A percentile compares a stretch with the other conserved stretches of the same genome.
phyloP scores from a whole-genome alignment of 1,284 basidiomycete species.

The Termitomyces sp. region DNA sequence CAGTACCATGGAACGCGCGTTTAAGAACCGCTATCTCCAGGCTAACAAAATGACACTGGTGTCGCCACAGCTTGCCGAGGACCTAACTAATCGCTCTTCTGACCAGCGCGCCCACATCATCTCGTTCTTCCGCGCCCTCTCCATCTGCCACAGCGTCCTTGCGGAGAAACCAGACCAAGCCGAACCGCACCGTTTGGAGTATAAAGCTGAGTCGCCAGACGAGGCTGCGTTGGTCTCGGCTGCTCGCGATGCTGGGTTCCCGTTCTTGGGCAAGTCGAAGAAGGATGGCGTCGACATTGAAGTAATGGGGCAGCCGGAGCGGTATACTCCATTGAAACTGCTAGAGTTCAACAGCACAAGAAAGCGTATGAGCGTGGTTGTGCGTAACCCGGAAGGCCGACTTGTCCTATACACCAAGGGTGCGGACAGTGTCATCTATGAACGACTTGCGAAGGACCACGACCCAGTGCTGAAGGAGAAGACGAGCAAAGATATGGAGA shows the following conservation, averaged over 20 bases:
- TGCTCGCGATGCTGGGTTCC: conserved; percentile 90
- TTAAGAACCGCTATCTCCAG: conserved; percentile 89
- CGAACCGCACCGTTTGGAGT: conserved; percentile 71
- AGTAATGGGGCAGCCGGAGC: conserved; percentile 85
- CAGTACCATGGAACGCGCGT: conserved; percentile 64
- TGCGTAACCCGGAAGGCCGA: conserved; percentile 77
- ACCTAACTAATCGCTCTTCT: conserved; percentile 59
- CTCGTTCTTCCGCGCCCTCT: conserved; percentile 88
- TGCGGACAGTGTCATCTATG: conserved; percentile 94
- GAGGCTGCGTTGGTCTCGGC: conserved; percentile 92
- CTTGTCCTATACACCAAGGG: conserved; percentile 91
- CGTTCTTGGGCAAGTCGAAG: conserved; percentile 77
- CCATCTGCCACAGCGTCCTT: conserved; percentile 89
- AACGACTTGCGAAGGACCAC: conserved; percentile 73
- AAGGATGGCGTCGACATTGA: conserved; percentile 83
- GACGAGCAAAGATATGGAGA: conserved; percentile 86
- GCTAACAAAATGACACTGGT: conserved; percentile 84
- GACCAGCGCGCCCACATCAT: conserved; percentile 68
- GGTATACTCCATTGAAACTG: conserved; percentile 74
- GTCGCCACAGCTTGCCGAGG: conserved; percentile 77
- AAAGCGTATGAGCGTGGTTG: conserved; percentile 91
- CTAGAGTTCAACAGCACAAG: conserved; percentile 92
- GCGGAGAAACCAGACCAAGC: conserved; percentile 68
- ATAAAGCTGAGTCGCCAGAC: conserved; percentile 95
- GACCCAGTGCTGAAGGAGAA: conserved; percentile 70